Evolutionary conservation across 2,329 filamentous ascomycete genomes (phyloP).

Genomic region (Chrysosphaeria jannelii): DNA sequence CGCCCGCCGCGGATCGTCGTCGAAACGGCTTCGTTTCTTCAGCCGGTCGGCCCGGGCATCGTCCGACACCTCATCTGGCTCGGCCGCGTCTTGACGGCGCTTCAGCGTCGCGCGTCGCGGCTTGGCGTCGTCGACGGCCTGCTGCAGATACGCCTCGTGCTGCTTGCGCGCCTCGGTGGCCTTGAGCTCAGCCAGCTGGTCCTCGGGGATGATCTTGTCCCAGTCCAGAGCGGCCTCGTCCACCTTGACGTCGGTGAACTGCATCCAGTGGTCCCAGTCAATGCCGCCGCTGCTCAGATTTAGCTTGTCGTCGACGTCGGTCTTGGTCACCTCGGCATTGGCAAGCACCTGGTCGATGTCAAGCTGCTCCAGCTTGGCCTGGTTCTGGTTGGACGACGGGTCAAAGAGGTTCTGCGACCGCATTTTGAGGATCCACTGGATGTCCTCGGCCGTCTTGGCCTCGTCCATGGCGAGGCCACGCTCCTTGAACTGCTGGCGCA

Average conservation of each 20-base stretch:
- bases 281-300: conserved; percentile 66
- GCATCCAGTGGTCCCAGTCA: conserved; percentile 77
- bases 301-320: conserved; percentile 78
- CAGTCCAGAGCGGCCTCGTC: conserved; percentile 55
- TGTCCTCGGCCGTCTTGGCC: conserved; percentile 75
- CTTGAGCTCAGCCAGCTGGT: conserved; percentile 70
- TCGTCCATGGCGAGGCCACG: conserved; percentile 46
- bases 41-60: conserved; percentile 33
- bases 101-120: conserved; percentile 43
- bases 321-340: conserved; percentile 91
- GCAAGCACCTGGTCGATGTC: conserved; percentile 94
- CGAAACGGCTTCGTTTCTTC: conserved; percentile 35
- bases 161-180: conserved; percentile 62
- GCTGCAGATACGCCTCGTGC: conserved; percentile 55
- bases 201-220: conserved; percentile 94
- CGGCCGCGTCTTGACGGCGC: conserved; percentile 16
- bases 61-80: conserved; percentile 8
- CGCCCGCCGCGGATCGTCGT: conserved; percentile 60
- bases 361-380: conserved; percentile 83
- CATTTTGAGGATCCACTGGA: conserved; percentile 86
- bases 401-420: conserved; percentile 99
- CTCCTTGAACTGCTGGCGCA: conserved; percentile 45
- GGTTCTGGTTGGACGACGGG: conserved; percentile 91
- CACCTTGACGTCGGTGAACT: conserved; percentile 94
- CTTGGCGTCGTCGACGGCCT: conserved; percentile 58